phyloP scores from a whole-genome alignment of 371 early-diverging fungal species.

The Catenaria anguillulae region DNA sequence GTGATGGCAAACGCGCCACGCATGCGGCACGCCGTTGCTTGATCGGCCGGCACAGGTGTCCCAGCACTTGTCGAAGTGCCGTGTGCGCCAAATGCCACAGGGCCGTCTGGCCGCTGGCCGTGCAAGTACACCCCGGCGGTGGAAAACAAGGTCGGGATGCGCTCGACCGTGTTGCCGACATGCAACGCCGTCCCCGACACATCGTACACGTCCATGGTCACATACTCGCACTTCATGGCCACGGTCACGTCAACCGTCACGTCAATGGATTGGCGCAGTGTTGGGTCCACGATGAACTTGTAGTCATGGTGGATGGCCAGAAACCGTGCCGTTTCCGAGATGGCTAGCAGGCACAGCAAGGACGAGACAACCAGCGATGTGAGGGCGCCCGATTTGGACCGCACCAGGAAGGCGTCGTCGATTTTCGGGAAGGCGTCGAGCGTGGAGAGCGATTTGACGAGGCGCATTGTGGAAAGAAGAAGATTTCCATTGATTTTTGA shows the following conservation, averaged over 20 bases:
- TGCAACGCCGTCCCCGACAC: background rate
- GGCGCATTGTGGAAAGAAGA: too few species aligned
- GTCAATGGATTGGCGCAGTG: slow-evolving; percentile 45
- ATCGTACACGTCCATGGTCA: background rate
- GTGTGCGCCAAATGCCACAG: background rate
- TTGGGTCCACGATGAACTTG: slow-evolving; percentile 59
- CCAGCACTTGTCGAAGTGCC: too few species aligned
- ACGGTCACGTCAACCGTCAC: slow-evolving; percentile 75
- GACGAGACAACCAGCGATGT: slow-evolving; percentile 52
- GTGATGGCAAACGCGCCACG: slow-evolving; percentile 55
- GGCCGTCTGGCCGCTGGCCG: too few species aligned
- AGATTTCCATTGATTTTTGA: too few species aligned
- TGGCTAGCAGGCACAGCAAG: slow-evolving; percentile 42
- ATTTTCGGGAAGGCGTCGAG: slow-evolving; percentile 80
- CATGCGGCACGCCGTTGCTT: slow-evolving; percentile 49
- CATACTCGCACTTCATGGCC: slow-evolving; percentile 69
- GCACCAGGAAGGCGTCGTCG: slow-evolving; percentile 54
- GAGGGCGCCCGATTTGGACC: slow-evolving; percentile 64
- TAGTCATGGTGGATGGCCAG: slow-evolving; percentile 42
- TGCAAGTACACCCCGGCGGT: background rate
- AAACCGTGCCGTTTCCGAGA: slow-evolving; percentile 53
- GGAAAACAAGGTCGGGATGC: background rate
- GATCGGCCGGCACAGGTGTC: background rate
- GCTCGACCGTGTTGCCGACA: background rate
- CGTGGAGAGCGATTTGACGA: too few species aligned